Evolutionary conservation across 73 alveolate species (phyloP), one percentile per base, ranked within the genome.

Genomic region (Breviolum minutum): DNA sequence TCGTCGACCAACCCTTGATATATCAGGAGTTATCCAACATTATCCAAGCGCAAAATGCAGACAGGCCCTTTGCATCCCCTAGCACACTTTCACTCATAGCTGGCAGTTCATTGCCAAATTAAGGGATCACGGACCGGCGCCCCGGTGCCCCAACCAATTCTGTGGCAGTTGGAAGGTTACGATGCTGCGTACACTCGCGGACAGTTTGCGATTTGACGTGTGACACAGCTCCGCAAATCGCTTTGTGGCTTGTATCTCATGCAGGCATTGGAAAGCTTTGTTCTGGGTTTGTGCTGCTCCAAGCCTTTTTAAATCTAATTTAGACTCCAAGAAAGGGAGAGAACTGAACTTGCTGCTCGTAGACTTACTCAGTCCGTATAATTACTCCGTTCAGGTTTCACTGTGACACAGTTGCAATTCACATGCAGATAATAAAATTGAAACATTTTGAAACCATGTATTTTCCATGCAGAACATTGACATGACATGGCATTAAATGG

Each of bases 161-260:
- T 22, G 77, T 22, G 77, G 17, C 77, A 40, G 54, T 40, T 40
- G 54, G 54, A 13, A 90, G 97, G 97, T 17, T 90, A 60, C 60
- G 85, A 17, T 71, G 97, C 48, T 71, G 79, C 88, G 73, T 73
- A 62, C 74, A 66, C 87, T 27, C 97, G 22, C 97, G 93, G 22
- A 60, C 93, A 84, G 12, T 54, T 13, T 70, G 63, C 68, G 69
- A 90, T 79, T 73, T 77, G 79, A 90, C 54, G 6, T 90, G 97
- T 76, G 97, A 90, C 77, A 90, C 97, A 19, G 97, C 97, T 40
- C 97, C 97, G 5, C 97, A 90, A 26, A 62, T 90, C 22, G 87
- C 97, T 16, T 13, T 90, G 87, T 90, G 97, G 97, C 69, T 90
- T 24, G 88, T 68, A 5, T 66, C 66, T 62, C 97, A 90, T 32